Evolutionary conservation across 2,329 filamentous ascomycete species (phyloP), one percentile per base, ranked within the genome.

Genomic region (Neonectria punicea): DNA sequence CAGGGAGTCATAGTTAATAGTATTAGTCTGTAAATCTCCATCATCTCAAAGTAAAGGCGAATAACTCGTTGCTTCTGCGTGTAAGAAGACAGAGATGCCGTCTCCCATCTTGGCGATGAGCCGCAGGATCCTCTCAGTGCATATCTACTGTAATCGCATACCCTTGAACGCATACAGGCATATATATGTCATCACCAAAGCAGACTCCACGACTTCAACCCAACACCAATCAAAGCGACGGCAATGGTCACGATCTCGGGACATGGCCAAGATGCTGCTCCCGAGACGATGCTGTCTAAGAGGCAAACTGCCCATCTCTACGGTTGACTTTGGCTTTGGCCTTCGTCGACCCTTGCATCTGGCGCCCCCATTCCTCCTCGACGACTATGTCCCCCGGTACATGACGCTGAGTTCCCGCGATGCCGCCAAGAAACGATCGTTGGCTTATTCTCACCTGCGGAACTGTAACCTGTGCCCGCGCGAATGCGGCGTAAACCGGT

Each of bases 391-490:
- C 13, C 92, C 93, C 1, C 87, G 90, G 53, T 94, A 94, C 75
- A 86, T 90, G 70, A 83, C 87, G 5, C 83, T 96, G 13, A 89
- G 89, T 2, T 87, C 91, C 1, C 77, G 87, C 3, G 90, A 94
- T 58, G 89, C 88, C 4, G 85, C 92, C 2, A 89, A 89, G 80
- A 97, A 97, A 77, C 88, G 92, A 11, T 90, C 90, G 1, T 80
- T 82, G 20, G 92, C 93, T 2, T 93, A 94, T 73, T 88, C 89
- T 1, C 92, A 97, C 75, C 82, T 97, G 30, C 82, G 86, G 13
- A 89, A 93, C 61, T 97, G 92, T 80, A 97, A 96, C 73, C 84
- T 97, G 8, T 97, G 93, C 72, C 93, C 93, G 2, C 85, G 92
- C 13, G 81, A 88, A 50, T 96, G 93, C 77, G 89, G 90, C 58